Evolutionary conservation across 345 rosid genomes (phyloP), one percentile per base, ranked within the genome.

Genomic region (Eucalyptus pauciflora): DNA sequence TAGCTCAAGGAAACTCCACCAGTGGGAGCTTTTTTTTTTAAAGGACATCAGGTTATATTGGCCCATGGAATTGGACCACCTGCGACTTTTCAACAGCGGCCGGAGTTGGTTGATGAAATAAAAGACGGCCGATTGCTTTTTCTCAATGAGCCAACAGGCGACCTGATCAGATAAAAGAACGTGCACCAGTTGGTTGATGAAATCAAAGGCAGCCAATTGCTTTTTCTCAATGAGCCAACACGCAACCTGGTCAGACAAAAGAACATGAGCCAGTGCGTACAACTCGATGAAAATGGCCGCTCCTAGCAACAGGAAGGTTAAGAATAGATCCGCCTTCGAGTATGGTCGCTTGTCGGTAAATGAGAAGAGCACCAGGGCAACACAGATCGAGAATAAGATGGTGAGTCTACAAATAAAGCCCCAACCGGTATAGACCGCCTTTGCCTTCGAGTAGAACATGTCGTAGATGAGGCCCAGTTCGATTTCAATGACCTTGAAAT

Each of bases 391-490:
- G 62, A 56, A 56, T 24, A 56, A 56, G 24, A 71, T 60, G 71
- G 89, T 5, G 24, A 58, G 17, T 13, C 95, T 92, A 54, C 89
- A 88, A 79, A 27, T 48, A 13, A 56, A 46, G 51, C 94, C 93
- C 18, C 7, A 33, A 13, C 4, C 1, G 8, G 89, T n/a, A 46
- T 88, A 89, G 3, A 91, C 85, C 17, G 93, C 51, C 2, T 83
- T 87, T 18, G 92, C 93, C 90, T 95, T 95, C 54, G 96, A 94
- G 91, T 92, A 93, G 37, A 94, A 87, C 86, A 60, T 41, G 56
- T 94, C 95, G 18, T 92, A 93, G 50, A 94, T 86, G 87, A 95
- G 91, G 45, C 89, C 86, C 2, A 95, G 92, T 76, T 93, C 94
- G 9, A 87, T 90, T 86, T 92, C 94, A 7, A 93, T 60, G 58